Percentiles rank a stretch among this genome's conserved stretches.
Evolutionary conservation across 495 filamentous ascomycete species (phyloP).

Genomic region (Aspergillus diversus): DNA sequence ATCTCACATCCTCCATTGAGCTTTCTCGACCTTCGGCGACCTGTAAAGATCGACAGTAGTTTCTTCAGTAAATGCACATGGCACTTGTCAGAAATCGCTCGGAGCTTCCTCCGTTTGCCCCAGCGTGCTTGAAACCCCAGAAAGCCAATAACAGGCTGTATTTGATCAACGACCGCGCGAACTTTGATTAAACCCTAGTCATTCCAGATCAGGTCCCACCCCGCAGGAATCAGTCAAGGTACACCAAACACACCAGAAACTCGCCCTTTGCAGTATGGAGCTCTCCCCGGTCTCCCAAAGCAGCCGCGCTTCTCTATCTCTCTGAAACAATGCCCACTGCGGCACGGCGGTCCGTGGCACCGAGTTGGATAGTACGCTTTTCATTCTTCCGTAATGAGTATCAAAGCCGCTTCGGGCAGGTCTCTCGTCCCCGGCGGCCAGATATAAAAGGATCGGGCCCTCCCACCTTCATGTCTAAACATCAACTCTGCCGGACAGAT

Average conservation of each 20-base stretch:
- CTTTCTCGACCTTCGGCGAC: background rate
- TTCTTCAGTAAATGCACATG: background rate
- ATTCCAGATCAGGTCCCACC: conserved; percentile 6
- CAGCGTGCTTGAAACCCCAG: conserved; percentile 21
- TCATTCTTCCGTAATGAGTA: conserved; percentile 4
- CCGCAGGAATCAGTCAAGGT: background rate
- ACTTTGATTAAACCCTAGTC: conserved; percentile 6
- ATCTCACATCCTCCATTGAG: background rate
- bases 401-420: background rate
- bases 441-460: conserved; percentile 31
- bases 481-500: conserved; percentile 41
- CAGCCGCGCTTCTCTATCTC: conserved; percentile 13
- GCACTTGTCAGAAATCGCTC: conserved; percentile 22
- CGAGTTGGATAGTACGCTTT: conserved; percentile 12
- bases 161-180: background rate
- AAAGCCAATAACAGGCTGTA: conserved; percentile 12
- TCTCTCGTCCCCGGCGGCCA: background rate
- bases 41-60: conserved; percentile 6
- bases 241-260: conserved; percentile 19
- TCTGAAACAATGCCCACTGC: conserved; percentile 30
- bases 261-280: conserved; percentile 26
- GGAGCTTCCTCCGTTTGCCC: conserved; percentile 34
- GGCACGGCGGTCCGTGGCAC: conserved; percentile 35
- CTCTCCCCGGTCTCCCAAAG: conserved; percentile 19
- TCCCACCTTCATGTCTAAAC: conserved; percentile 14